Conservation (phyloP, 2,329 filamentous ascomycete genomes). For the Exserohilum turcica region DNA sequence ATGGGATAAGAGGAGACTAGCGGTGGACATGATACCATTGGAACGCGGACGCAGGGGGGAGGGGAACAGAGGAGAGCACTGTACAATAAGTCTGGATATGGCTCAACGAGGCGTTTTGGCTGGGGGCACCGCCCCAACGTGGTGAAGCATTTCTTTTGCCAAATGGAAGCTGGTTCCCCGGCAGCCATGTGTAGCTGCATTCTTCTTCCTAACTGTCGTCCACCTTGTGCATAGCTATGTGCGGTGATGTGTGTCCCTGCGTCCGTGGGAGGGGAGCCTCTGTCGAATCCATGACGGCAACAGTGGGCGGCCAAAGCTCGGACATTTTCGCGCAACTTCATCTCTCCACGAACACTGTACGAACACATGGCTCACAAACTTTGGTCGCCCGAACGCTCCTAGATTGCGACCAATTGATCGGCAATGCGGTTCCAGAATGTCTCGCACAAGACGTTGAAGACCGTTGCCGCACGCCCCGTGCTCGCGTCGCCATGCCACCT, state of each 20-base stretch:
- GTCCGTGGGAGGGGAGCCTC: neutral
- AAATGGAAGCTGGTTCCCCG: slow-evolving; percentile 11
- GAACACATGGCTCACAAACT: slow-evolving; percentile 1
- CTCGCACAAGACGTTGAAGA: slow-evolving; percentile 39
- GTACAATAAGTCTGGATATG: slow-evolving; percentile 33
- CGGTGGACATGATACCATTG: slow-evolving; percentile 24
- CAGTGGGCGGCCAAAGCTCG: slow-evolving; percentile 12
- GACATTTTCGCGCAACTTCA: slow-evolving; percentile 10
- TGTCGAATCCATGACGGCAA: slow-evolving; percentile 16
- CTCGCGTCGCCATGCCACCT: slow-evolving; percentile 24
- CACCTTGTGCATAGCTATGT: neutral
- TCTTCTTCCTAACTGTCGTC: slow-evolving; percentile 6
- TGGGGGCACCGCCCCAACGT: slow-evolving; percentile 9
- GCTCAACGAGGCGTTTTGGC: slow-evolving; percentile 18
- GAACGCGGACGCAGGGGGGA: slow-evolving; percentile 5
- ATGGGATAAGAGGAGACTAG: neutral
- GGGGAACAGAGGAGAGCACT: slow-evolving; percentile 21
- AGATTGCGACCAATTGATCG: slow-evolving; percentile 24
- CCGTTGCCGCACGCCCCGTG: slow-evolving; percentile 23
- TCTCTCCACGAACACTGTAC: neutral
- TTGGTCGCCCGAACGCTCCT: slow-evolving; percentile 9
- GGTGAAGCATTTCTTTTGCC: slow-evolving; percentile 7
- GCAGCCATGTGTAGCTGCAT: slow-evolving; percentile 10
- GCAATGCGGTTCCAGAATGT: slow-evolving; percentile 48
- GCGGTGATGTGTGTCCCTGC: neutral